Base-by-base conservation (phyloP, 345 rosid genomes). In the Lepidium didymum region DNA sequence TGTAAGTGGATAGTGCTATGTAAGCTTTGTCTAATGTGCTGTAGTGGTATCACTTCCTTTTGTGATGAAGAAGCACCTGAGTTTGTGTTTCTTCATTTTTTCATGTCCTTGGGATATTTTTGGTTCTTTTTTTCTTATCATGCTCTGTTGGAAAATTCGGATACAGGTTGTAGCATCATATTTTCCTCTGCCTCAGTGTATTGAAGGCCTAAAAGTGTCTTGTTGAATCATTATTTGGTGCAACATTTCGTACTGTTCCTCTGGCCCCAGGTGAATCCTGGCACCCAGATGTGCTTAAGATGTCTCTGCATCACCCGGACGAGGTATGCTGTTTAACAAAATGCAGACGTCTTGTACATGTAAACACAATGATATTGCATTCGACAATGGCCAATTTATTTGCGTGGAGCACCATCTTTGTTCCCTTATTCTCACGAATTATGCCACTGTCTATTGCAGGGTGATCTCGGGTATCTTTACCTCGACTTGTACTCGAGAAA, bases 261-360 rank as follows among this genome's bases (percentile, higher is more conserved):
- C 68, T 88, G 77, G 83, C 86, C 49, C 95, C 85, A 12, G 97
- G 98, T 37, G 98, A 93, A 87, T 87, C 97, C 7, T 93, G 98
- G 98, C 95, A 93, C 74, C 89, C 97, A 19, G 83, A 85, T 53
- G 96, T 93, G 69, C 83, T 88, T 51, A 90, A 93, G 84, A 65
- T 90, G 89, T 76, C 81, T 58, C 89, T 93, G 68, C 84, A 84
- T 77, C 96, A 90, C 78, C 95, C 96, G 5, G 92, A 90, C 42
- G 98, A 93, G 95, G 98, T 90, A 82, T 16, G 45, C 50, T n/a
- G 23, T 19, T 35, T 33, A 64, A 64, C 64, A 40, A 36, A 72
- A 56, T 57, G 40, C n/a, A 41, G 31, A 15, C 4, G 3, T 44
- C 45, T 57, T 55, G 36, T 31, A 12, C 4, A 12, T 54, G 60